Evolutionary conservation across 129 eudicot species (phyloP).

Genomic region (Pseudognaphalium luteoalbum): DNA sequence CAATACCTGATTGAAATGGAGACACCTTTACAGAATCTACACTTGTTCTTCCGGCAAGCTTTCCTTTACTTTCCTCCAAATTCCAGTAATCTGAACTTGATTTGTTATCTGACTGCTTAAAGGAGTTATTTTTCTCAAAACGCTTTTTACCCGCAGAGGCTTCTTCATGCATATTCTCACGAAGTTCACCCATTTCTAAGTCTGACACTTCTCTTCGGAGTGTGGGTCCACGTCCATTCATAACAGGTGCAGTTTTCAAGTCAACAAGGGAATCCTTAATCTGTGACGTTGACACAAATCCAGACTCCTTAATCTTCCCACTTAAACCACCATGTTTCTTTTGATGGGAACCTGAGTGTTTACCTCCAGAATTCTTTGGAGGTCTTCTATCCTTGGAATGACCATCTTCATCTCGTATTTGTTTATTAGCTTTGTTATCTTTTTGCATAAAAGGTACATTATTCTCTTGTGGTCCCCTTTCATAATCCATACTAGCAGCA

Average conservation of each 20-base stretch:
- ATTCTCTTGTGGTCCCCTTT: slow-evolving; percentile 36
- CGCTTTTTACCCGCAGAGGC: slow-evolving; percentile 46
- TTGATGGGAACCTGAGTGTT: slow-evolving; percentile 42
- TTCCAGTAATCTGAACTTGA: slow-evolving; percentile 59
- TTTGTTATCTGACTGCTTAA: slow-evolving; percentile 58
- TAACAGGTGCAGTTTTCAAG: slow-evolving; percentile 42
- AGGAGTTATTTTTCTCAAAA: slow-evolving; percentile 60
- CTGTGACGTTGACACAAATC: slow-evolving; percentile 36
- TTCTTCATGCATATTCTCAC: slow-evolving; percentile 66
- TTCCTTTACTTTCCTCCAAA: slow-evolving; percentile 56
- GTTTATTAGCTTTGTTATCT: slow-evolving; percentile 9
- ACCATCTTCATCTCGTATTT: slow-evolving; percentile 30
- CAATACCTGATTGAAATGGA: slow-evolving; percentile 15
- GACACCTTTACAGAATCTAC: slow-evolving; percentile 46
- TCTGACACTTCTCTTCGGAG: slow-evolving; percentile 77
- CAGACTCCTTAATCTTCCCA: slow-evolving; percentile 49
- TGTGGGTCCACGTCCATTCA: slow-evolving; percentile 50
- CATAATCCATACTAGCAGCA: slow-evolving; percentile 44
- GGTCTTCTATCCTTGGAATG: slow-evolving; percentile 47
- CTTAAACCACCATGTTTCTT: slow-evolving; percentile 42
- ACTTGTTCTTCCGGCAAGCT: slow-evolving; percentile 42
- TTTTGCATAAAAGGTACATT: slow-evolving; percentile 10
- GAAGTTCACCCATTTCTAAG: slow-evolving; percentile 93
- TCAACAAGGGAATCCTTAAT: slow-evolving; percentile 36
- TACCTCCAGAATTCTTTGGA: slow-evolving; percentile 47